Conservation (phyloP, 2,329 filamentous ascomycete species). For the Ciborinia camelliae region DNA sequence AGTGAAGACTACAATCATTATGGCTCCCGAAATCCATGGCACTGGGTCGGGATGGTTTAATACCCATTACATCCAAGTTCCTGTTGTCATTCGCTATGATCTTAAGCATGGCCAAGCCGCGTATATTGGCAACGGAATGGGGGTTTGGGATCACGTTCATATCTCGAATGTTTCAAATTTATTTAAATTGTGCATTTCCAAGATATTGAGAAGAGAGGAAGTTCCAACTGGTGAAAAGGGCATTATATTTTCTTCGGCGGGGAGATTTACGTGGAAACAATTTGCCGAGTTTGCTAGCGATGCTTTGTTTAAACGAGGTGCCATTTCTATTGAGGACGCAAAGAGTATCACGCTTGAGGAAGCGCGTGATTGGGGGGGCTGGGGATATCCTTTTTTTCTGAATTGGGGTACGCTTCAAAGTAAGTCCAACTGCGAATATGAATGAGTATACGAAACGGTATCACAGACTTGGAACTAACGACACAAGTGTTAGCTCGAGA, state of each 20-base stretch:
- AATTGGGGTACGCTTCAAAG: constrained; percentile 39
- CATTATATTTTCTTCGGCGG: constrained; percentile 43
- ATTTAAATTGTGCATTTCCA: constrained; percentile 41
- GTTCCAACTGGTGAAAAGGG: constrained; percentile 40
- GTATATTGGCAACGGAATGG: constrained; percentile 40
- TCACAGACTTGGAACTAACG: too few species aligned
- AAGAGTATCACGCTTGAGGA: constrained; percentile 35
- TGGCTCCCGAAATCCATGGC: constrained; percentile 48
- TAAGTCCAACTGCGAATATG: constrained; percentile 15
- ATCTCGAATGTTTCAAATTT: constrained; percentile 43
- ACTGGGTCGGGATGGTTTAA: constrained; percentile 43
- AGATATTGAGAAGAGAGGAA: constrained; percentile 36
- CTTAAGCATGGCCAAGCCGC: constrained; percentile 33
- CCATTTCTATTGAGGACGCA: constrained; percentile 34
- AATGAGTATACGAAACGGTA: background rate
- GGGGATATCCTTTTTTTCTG: constrained; percentile 28
- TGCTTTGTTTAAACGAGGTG: constrained; percentile 35
- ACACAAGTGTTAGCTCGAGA: background rate
- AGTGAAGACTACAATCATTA: constrained; percentile 46
- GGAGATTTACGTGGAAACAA: constrained; percentile 41
- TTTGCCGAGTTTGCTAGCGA: constrained; percentile 39
- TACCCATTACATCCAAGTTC: constrained; percentile 41
- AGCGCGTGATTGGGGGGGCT: constrained; percentile 25
- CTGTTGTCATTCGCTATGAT: constrained; percentile 36
- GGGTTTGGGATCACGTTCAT: constrained; percentile 45